Conservation (phyloP, 2,329 filamentous ascomycete species). For the Trichoderma atroviride region DNA sequence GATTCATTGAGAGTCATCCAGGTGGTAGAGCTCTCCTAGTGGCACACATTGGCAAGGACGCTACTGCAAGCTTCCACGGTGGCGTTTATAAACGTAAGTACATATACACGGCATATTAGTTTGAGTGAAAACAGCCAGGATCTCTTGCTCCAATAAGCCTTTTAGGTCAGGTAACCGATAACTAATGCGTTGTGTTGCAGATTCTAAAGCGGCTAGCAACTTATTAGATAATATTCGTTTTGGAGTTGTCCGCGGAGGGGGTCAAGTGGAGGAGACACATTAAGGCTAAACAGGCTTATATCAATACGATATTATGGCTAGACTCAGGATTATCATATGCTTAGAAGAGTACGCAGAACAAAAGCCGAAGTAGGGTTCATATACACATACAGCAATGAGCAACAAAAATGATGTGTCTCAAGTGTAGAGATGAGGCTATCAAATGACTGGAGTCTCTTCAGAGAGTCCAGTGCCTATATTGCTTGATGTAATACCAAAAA, state of each 20-base stretch:
- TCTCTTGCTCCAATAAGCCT: neutral
- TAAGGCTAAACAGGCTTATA: neutral
- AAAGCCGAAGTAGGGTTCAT: neutral
- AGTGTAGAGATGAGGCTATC: neutral
- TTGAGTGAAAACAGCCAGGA: neutral
- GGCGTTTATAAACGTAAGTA: constrained; percentile 68
- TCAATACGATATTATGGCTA: neutral
- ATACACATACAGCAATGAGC: neutral
- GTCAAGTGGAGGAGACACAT: constrained; percentile 68
- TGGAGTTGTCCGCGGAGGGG: constrained; percentile 75
- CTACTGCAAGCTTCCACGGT: constrained; percentile 81
- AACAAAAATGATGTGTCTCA: neutral
- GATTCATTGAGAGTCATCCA: constrained; percentile 79
- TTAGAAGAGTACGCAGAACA: neutral
- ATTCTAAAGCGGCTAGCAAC: constrained; percentile 82
- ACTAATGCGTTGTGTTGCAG: neutral
- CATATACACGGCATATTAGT: neutral
- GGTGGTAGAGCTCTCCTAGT: constrained; percentile 78
- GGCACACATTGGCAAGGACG: constrained; percentile 75
- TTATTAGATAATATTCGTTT: constrained; percentile 78
- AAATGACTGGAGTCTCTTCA: too few species aligned
- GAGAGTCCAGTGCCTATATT: too few species aligned
- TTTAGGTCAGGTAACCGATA: neutral
- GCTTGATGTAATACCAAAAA: too few species aligned
- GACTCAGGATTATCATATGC: neutral